Evolutionary conservation across 331 rosid genomes (phyloP).

Genomic region (Rhamnella rubrinervis): DNA sequence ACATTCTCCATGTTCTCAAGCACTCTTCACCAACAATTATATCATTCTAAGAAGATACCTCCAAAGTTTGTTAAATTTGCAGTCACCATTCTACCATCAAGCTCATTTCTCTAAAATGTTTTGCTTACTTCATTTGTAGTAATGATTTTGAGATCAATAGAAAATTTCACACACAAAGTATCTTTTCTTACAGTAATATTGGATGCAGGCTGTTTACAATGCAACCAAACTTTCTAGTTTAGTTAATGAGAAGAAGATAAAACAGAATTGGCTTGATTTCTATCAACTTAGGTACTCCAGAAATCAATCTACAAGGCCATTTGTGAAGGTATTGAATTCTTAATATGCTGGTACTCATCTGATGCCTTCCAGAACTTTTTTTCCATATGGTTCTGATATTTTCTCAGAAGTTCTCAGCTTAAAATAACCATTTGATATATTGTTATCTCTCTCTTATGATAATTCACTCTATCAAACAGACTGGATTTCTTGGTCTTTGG

Average conservation of each 20-base stretch:
- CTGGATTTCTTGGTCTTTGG: constrained; percentile 86
- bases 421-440: neutral
- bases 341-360: constrained; percentile 13
- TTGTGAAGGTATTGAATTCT: constrained; percentile 53
- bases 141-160: neutral
- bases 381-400: neutral
- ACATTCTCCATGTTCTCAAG: neutral
- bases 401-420: neutral
- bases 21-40: neutral
- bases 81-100: neutral
- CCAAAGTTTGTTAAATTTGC: neutral
- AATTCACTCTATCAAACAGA: constrained; percentile 53
- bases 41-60: neutral
- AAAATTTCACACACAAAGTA: neutral
- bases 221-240: constrained; percentile 76
- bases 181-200: constrained; percentile 16
- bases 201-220: constrained; percentile 74
- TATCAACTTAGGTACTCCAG: constrained; percentile 76
- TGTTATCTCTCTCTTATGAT: neutral
- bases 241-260: constrained; percentile 72
- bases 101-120: neutral
- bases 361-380: neutral
- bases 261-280: constrained; percentile 87
- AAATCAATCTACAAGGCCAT: constrained; percentile 60
- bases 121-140: neutral